Percentiles rank a stretch among this genome's conserved stretches.
These are phyloP conservation scores for Saturnispora ahearnii DNA, from an alignment of 805 yeast genomes.

Conservation along the genomic window DNA sequence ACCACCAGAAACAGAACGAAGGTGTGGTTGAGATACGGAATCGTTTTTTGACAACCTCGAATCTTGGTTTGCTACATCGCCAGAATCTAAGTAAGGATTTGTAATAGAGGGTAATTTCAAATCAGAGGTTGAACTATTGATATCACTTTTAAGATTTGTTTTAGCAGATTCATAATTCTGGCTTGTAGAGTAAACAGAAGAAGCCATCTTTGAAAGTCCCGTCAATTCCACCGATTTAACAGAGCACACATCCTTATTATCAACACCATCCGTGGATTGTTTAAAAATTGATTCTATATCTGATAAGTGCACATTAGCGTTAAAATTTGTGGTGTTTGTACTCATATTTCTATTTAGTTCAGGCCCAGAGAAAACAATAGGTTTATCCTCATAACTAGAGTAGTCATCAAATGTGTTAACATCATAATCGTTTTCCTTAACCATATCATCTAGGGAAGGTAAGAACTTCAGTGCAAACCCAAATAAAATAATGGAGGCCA, in stretches of 20 bases:
- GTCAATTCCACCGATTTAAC: background rate
- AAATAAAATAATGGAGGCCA: constrained; percentile 43
- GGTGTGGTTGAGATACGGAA: background rate
- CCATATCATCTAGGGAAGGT: constrained; percentile 5
- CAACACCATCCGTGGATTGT: background rate
- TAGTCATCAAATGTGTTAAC: background rate
- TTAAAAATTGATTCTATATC: constrained; percentile 3
- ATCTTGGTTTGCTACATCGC: background rate
- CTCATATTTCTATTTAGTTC: background rate
- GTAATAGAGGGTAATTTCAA: constrained; percentile 10
- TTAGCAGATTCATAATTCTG: background rate
- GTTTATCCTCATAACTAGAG: background rate
- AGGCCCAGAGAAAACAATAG: background rate
- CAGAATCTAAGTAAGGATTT: constrained; percentile 8
- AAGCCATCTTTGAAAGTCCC: background rate
- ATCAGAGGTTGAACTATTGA: background rate
- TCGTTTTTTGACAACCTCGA: background rate
- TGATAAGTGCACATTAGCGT: background rate
- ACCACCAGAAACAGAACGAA: constrained; percentile 1
- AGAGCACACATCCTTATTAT: background rate
- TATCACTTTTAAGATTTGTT: background rate
- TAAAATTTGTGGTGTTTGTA: background rate
- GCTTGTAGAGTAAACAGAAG: background rate
- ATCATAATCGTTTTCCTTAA: background rate
- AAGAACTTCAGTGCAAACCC: constrained; percentile 29